Base-by-base conservation (phyloP, 805 yeast genomes). In the Candida hungchunana region DNA sequence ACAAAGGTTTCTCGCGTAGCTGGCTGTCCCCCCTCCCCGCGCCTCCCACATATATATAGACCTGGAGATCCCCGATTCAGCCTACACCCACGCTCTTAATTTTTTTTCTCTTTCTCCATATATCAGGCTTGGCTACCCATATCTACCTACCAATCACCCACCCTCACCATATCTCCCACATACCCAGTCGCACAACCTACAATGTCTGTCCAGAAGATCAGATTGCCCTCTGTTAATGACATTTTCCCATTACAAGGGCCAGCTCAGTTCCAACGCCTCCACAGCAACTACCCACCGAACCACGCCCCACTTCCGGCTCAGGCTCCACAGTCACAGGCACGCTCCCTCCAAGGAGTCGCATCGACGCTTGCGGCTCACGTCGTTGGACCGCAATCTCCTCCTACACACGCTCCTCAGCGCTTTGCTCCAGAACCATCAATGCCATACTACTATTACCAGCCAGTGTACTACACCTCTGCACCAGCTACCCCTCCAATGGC, bases 151-250 rank as follows among this genome's bases (percentile, higher is more conserved):
- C n/a, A n/a, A n/a, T n/a, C n/a, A n/a, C n/a, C n/a, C n/a, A n/a
- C n/a, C n/a, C n/a, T n/a, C n/a, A 20, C 11, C 23, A 20, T 20
- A 20, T 11, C 11, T 11, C 23, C 23, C 8, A 20, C 23, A 20
- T 20, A n/a, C n/a, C n/a, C n/a, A n/a, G n/a, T n/a, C n/a, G n/a
- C n/a, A n/a, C n/a, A 9, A 9, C 9, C 24, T 14, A 21, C 25
- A 19, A 37, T 37, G 39, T 29, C 43, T 23, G 35, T 39, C 6
- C 46, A 39, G 19, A 49, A 47, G 39, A 40, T 52, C 24, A 48
- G 51, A 33, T 46, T 53, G 6, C 57, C 57, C 15, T 43, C 56
- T 18, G 50, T 53, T 18, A 42, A 47, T 19, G 57, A 49, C 29
- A 51, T 52, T 17, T 50, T 51, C 42, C 53, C 51, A 13, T 33